Evolutionary conservation across 2,329 filamentous ascomycete species (phyloP), one percentile per base, ranked within the genome.

Genomic region (Tolypocladium nubicola): DNA sequence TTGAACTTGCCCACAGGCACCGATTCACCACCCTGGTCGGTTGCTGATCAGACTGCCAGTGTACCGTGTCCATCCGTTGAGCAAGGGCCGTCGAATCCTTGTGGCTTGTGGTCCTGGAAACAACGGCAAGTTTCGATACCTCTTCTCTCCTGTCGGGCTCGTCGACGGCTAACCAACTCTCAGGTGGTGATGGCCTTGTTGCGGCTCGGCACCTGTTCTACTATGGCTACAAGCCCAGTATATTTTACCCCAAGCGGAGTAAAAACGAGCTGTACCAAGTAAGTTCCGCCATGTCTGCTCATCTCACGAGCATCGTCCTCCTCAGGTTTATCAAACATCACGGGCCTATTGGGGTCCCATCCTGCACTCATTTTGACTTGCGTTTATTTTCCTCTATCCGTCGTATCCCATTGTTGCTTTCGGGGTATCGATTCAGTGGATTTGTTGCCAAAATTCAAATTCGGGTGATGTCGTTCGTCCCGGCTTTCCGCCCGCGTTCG

Each of bases 191-290:
- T 71, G 94, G 94, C 2, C 83, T 99, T 3, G 94, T 99, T 35
- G 92, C 93, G 53, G 94, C 94, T 56, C 86, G 94, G 33, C 94
- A 99, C 72, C 81, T 99, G 6, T 85, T 84, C 69, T 89, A 96
- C 68, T 97, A 95, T 70, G 93, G 94, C 60, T 99, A 97, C 73
- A 82, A 83, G 30, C 92, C 93, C 4, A 87, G 84, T 10, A 79
- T 99, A 50, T 97, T 94, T 76, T 97, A 96, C 67, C 94, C 94
- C 1, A 97, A 97, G 72, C 84, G 90, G 57, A 86, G 87, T 70
- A 94, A 93, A 69, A 93, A 91, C 63, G 91, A 96, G 53, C 79
- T 97, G 4, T 97, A 96, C 68, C 83, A 89, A 76, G 89, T 90
- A 72, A 64, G 73, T 64, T 40, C 23, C 30, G 19, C 11, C 3